These are phyloP conservation scores for Alternaria viburni DNA, from an alignment of 2,329 filamentous ascomycete genomes.

Conservation along the genomic window DNA sequence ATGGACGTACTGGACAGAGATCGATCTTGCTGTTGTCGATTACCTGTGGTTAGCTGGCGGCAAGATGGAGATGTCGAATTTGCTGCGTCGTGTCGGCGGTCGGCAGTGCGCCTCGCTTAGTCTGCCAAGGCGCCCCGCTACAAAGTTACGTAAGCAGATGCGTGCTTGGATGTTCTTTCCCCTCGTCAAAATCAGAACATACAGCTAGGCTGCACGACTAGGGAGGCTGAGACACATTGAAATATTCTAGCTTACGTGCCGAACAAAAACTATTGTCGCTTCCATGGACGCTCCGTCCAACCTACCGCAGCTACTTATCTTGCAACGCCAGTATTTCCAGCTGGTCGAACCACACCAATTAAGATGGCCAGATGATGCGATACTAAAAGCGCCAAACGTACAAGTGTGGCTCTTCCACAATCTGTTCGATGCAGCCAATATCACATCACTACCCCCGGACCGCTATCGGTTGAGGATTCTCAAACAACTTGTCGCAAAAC, in stretches of 20 bases:
- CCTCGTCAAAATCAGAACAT: background rate
- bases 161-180: conserved; percentile 2
- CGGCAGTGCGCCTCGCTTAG: conserved; percentile 20
- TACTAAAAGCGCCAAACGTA: conserved; percentile 65
- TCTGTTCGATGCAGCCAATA: conserved; percentile 67
- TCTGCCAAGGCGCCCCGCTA: conserved; percentile 19
- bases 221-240: background rate
- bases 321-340: conserved; percentile 81
- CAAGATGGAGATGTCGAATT: conserved; percentile 40
- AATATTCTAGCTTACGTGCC: background rate
- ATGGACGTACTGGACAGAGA: conserved; percentile 41
- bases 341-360: conserved; percentile 67
- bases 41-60: conserved; percentile 40
- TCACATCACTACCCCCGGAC: conserved; percentile 66
- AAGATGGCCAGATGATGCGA: conserved; percentile 65
- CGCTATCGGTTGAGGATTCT: conserved; percentile 75
- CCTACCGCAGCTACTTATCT: conserved; percentile 41
- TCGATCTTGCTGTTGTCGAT: conserved; percentile 44
- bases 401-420: conserved; percentile 71
- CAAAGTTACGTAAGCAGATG: conserved; percentile 30
- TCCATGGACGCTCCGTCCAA: conserved; percentile 20
- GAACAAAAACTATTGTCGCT: background rate
- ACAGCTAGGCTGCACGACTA: background rate
- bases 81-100: conserved; percentile 22
- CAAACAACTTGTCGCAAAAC: conserved; percentile 72